phyloP scores from a whole-genome alignment of 2,329 filamentous ascomycete genomes.

The Hypoxylon sp. region DNA sequence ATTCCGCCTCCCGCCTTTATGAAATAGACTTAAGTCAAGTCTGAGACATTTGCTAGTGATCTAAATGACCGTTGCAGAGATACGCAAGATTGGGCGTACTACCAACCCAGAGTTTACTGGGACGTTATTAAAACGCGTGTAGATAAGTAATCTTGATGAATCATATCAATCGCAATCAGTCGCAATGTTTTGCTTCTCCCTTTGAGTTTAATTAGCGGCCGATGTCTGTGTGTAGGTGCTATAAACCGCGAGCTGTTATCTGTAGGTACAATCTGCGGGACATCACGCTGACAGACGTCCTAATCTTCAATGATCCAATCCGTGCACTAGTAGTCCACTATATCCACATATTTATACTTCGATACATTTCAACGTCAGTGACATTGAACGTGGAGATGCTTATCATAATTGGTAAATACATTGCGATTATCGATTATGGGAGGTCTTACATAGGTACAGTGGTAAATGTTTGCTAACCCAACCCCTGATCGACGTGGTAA shows the following conservation, averaged over 20 bases:
- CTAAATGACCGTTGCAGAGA: conserved; percentile 21
- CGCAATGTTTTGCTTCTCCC: conserved; percentile 18
- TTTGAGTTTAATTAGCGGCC: conserved; percentile 16
- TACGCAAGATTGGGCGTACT: conserved; percentile 25
- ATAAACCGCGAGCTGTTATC: conserved; percentile 3
- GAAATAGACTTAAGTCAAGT: conserved; percentile 35
- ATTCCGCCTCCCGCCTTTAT: conserved; percentile 19
- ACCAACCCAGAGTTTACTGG: conserved; percentile 11
- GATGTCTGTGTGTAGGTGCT: conserved; percentile 19
- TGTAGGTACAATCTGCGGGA: conserved; percentile 10
- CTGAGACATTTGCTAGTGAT: conserved; percentile 17
- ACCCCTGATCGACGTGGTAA: conserved; percentile 23
- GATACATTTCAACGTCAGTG: conserved; percentile 17
- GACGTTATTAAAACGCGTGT: conserved; percentile 20
- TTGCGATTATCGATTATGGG: background rate
- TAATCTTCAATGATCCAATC: conserved; percentile 25
- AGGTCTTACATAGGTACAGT: no score
- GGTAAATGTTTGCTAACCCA: conserved; percentile 9
- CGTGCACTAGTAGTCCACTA: conserved; percentile 20
- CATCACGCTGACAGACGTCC: conserved; percentile 17
- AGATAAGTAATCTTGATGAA: conserved; percentile 8
- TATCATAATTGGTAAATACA: background rate
- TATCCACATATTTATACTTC: conserved; percentile 29
- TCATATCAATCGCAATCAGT: conserved; percentile 23
- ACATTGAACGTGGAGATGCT: conserved; percentile 7